Evolutionary conservation across 495 filamentous ascomycete species (phyloP).

Genomic region (Xylaria palmicola): DNA sequence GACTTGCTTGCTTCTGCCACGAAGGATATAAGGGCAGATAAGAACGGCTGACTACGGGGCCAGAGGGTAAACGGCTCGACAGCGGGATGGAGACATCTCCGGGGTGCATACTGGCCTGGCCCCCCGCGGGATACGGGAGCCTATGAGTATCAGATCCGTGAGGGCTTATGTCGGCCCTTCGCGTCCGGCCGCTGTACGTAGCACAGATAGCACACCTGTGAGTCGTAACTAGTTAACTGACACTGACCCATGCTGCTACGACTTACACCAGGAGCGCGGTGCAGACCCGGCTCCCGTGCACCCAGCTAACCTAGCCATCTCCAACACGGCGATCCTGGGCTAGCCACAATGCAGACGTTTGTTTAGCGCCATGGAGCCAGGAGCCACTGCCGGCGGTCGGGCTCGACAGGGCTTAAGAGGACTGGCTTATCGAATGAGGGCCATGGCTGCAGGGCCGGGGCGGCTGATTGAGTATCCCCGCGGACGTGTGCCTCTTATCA

Average conservation of each 20-base stretch:
- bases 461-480: conserved; percentile 19
- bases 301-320: no score
- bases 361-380: not conserved
- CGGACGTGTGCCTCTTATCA: conserved; percentile 28
- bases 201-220: no score
- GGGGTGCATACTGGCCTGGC: conserved; percentile 1
- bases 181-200: not conserved
- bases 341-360: not conserved
- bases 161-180: not conserved
- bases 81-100: not conserved
- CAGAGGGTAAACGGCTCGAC: not conserved
- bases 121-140: not conserved
- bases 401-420: no score
- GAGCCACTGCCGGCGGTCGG: not conserved
- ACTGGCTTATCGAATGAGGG: not conserved
- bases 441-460: not conserved
- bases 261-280: not conserved
- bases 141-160: not conserved
- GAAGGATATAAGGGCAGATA: not conserved
- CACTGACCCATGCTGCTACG: not conserved
- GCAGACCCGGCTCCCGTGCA: not conserved
- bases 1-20: not conserved
- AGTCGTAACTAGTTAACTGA: no score
- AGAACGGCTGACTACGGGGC: not conserved
- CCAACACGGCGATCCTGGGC: conserved; percentile 5